Base-by-base conservation (phyloP, 108 stramenopile genomes). In the Pseudonitzschia multistriata region DNA sequence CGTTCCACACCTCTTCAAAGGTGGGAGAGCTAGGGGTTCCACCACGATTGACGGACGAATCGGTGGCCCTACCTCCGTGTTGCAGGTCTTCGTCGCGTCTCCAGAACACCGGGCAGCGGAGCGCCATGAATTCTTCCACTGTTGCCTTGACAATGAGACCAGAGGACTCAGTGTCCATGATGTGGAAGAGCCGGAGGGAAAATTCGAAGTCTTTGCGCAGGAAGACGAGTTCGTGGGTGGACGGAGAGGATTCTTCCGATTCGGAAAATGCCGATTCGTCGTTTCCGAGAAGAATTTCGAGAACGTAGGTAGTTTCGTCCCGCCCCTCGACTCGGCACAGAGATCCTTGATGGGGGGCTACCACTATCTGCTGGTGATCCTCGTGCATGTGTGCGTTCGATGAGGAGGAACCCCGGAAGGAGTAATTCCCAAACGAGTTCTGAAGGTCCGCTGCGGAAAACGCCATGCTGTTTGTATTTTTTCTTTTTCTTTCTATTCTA, bases 1-100 rank as follows among this genome's bases (percentile, higher is more conserved):
- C 64, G 29, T 69, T 67, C 93, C 93, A 94, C 64, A 91, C 82
- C 79, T 94, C 90, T 79, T 88, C 85, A 76, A 91, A 88, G 5
- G 93, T 94, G 36, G 87, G 83, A 4, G 72, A 75, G 1, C 56
- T 63, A n/a, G n/a, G n/a, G n/a, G n/a, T n/a, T n/a, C n/a, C n/a
- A n/a, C n/a, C n/a, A n/a, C n/a, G n/a, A 19, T 35, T 7, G 21
- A 48, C 54, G 53, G 48, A 40, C 60, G 62, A 67, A 27, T 71
- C 57, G 13, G 17, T 37, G 5, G 37, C 42, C 2, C 42, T 13
- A 45, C 42, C 42, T 13, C 11, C 8, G 11, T n/a, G n/a, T 13
- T 63, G 4, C 10, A 90, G 65, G 63, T 89, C 87, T 21, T 83
- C 85, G 70, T 94, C 93, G 61, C 93, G 79, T 65, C 85, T 82